These are phyloP conservation scores for Suillus alpinus DNA, from an alignment of 768 basidiomycete species.

Conservation along the genomic window DNA sequence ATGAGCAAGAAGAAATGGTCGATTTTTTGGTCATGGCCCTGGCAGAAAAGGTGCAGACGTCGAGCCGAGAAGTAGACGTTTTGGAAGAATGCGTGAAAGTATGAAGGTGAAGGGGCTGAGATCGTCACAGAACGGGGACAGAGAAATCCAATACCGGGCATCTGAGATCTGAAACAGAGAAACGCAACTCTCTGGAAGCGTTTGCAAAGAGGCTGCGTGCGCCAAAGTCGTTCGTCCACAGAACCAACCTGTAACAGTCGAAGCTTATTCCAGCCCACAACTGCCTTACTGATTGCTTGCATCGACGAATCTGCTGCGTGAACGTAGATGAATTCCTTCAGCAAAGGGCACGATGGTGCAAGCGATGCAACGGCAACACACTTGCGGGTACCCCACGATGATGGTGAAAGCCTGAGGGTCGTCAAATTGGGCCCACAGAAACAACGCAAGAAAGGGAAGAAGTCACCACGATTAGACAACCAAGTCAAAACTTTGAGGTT, in stretches of 20 bases:
- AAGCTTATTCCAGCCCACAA: not conserved
- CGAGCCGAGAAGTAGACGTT: not conserved
- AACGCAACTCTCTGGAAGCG: not conserved
- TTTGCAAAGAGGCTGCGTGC: not conserved
- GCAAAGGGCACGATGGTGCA: not conserved
- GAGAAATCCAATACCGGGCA: not conserved
- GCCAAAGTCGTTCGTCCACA: not conserved
- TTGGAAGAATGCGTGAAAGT: not conserved
- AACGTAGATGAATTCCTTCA: not conserved
- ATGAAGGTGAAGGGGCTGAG: not conserved
- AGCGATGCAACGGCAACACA: not conserved
- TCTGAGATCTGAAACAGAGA: not conserved
- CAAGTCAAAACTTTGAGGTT: constrained; percentile 22
- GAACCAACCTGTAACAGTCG: not conserved
- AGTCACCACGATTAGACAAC: constrained; percentile 1
- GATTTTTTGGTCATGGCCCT: no score
- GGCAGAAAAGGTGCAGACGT: not conserved
- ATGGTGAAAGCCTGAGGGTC: not conserved
- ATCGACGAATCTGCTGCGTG: not conserved
- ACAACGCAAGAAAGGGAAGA: not conserved
- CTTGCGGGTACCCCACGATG: not conserved
- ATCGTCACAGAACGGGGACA: not conserved
- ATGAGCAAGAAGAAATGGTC: no score
- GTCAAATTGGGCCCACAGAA: not conserved
- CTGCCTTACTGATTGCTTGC: not conserved